These are phyloP conservation scores for Ogataea pignaliae DNA, from an alignment of 805 yeast genomes.

Conservation along the genomic window DNA sequence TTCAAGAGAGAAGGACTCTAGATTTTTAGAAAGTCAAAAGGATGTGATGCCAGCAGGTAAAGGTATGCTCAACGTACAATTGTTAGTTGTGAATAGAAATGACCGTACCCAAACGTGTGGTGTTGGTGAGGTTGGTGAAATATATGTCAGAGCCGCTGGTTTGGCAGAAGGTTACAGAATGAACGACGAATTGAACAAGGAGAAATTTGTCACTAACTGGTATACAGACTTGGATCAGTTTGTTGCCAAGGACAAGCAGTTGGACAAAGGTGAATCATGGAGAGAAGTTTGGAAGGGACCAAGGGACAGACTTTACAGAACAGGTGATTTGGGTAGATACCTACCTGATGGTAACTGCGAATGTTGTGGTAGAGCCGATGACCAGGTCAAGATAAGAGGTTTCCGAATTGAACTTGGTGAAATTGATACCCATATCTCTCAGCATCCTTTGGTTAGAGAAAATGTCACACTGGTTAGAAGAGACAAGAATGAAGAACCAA, in stretches of 20 bases:
- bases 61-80: conserved; percentile 95
- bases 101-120: conserved; percentile 92
- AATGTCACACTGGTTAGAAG: conserved; percentile 88
- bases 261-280: conserved; percentile 54
- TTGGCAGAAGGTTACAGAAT: conserved; percentile 94
- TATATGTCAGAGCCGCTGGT: conserved; percentile 97
- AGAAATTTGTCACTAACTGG: conserved; percentile 92
- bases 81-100: conserved; percentile 86
- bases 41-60: conserved; percentile 98
- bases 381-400: conserved; percentile 97
- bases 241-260: conserved; percentile 48
- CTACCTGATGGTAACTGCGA: conserved; percentile 97
- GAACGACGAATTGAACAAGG: conserved; percentile 79
- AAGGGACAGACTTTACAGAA: conserved; percentile 91
- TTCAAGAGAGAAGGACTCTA: conserved; percentile 61
- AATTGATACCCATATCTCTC: conserved; percentile 94
- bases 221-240: conserved; percentile 66
- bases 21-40: conserved; percentile 76
- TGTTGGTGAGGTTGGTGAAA: conserved; percentile 98
- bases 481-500: conserved; percentile 89
- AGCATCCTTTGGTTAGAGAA: conserved; percentile 88
- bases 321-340: conserved; percentile 97
- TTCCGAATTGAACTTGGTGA: conserved; percentile 98
- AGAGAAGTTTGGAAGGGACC: conserved; percentile 86
- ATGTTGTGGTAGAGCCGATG: conserved; percentile 98